Evolutionary conservation across 192 early-diverging fungal genomes (phyloP), one percentile per base, ranked within the genome.

Genomic region (Podila clonocystis): DNA sequence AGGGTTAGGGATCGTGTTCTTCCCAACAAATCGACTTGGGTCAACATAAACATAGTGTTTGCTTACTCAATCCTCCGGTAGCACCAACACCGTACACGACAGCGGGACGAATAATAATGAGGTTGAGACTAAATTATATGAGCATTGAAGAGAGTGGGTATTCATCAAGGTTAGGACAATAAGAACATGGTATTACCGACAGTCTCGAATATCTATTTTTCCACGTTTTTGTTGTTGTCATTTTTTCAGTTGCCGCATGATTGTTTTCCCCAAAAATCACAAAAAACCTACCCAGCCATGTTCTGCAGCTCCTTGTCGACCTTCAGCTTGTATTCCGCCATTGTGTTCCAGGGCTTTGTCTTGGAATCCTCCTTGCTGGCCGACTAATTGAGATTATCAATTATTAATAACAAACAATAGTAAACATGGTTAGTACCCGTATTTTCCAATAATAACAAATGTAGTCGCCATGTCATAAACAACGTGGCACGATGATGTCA

Each of bases 51-150:
- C 11, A 28, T 28, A 3, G 26, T n/a, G 26, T 13, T 50, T n/a
- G 87, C 87, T 74, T 86, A 95, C 94, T 94, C 64, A 97, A 84
- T 52, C 93, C 95, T 19, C 79, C 80, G 38, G 87, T 84, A 68
- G 97, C 96, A 22, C 91, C 92, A 1, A 90, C 84, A 26, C 97
- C 97, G 70, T 98, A 99, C 33, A 97, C 89, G 24, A 96, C 84
- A 50, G 96, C 93, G 7, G 96, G 96, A 33, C 97, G 87, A 41
- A 99, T 59, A 41, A 99, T 92, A 33, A 97, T 86, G 22, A 95
- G 70, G 60, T 96, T 93, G 34, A 97, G 85, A 15, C 91, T 91
- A 70, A 20, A 52, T 26, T 36, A 9, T 22, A 70, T 26, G 26
- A 63, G 65, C 13, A 31, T 9, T 48, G 29, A 41, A 20, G 15